Base-by-base conservation (phyloP, 192 early-diverging fungal genomes). In the Podila epicladia region DNA sequence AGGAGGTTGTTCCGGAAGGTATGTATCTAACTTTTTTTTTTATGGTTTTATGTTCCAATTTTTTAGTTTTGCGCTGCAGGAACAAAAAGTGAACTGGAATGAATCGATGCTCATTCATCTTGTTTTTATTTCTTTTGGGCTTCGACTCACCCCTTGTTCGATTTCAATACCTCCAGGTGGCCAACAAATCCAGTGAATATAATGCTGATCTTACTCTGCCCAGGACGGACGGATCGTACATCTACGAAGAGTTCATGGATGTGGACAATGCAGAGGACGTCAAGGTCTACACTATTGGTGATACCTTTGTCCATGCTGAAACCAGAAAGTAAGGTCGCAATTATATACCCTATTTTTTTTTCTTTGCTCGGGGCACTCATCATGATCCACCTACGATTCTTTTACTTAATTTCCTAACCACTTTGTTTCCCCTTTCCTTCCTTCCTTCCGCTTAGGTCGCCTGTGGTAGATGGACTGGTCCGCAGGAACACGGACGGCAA, bases 221-320 rank as follows among this genome's bases (percentile, higher is more conserved):
- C 33, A 89, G 96, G 37, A 87, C 71, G 2, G 90, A 94, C 7
- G 94, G 92, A 9, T 95, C 94, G 5, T 99, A 89, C 64, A 91
- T 99, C 59, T 99, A 99, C 76, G 97, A 99, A 67, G 89, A 96
- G 82, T 97, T 99, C 67, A 92, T 99, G 89, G 87, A 89, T 59
- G 95, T 96, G 9, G 95, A 98, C 76, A 96, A 97, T 84, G 93
- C 94, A 9, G 97, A 97, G 69, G 97, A 99, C 79, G 94, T 99
- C 75, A 99, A 99, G 82, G 93, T 98, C 31, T 99, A 99, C 80
- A 99, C 97, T 0, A 94, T 98, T 37, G 97, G 97, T 24, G 85
- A 93, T 15, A 68, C 76, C n/a, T 98, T 94, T 83, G 91, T 93
- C 7, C 96, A 99, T 74, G 97, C 97, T 12, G 97, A 99, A 83